phyloP scores from a whole-genome alignment of 2,329 filamentous ascomycete species.

The Colletotrichum scovillei region DNA sequence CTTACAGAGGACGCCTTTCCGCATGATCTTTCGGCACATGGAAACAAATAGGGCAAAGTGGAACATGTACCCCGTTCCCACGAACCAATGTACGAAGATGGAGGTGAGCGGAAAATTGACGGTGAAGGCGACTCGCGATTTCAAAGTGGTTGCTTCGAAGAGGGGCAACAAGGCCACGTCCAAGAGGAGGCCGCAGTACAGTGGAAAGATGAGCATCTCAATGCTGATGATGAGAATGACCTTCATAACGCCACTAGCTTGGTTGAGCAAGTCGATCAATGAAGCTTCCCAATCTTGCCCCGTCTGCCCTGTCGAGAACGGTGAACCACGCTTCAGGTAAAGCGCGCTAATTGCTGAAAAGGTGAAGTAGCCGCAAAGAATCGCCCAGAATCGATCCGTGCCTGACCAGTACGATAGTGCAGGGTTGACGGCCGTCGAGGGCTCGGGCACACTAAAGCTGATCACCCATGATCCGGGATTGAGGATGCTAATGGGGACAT shows the following conservation, averaged over 20 bases:
- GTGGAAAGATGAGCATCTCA: slow-evolving; percentile 96
- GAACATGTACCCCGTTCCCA: slow-evolving; percentile 99
- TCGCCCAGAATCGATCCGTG: slow-evolving; percentile 75
- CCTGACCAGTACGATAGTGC: slow-evolving; percentile 75
- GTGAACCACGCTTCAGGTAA: slow-evolving; percentile 80
- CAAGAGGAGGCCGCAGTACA: slow-evolving; percentile 93
- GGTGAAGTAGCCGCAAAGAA: slow-evolving; percentile 83
- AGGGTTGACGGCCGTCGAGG: slow-evolving; percentile 58
- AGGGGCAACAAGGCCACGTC: slow-evolving; percentile 90
- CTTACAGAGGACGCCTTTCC: slow-evolving; percentile 90
- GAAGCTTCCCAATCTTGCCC: slow-evolving; percentile 78
- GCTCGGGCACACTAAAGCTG: slow-evolving; percentile 59
- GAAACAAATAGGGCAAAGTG: slow-evolving; percentile 98
- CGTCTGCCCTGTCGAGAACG: slow-evolving; percentile 69
- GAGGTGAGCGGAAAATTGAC: slow-evolving; percentile 85
- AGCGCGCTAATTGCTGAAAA: slow-evolving; percentile 79
- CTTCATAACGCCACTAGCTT: slow-evolving; percentile 97
- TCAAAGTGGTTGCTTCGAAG: slow-evolving; percentile 83
- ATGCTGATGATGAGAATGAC: slow-evolving; percentile 99
- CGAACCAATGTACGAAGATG: slow-evolving; percentile 98
- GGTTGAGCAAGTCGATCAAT: slow-evolving; percentile 84
- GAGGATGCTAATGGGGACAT: slow-evolving; percentile 49
- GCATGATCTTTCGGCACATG: slow-evolving; percentile 98
- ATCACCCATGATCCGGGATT: slow-evolving; percentile 70
- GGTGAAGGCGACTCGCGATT: slow-evolving; percentile 83